Evolutionary conservation across 148 eudicot genomes (phyloP).

Genomic region (Hydrangea macrophylla): DNA sequence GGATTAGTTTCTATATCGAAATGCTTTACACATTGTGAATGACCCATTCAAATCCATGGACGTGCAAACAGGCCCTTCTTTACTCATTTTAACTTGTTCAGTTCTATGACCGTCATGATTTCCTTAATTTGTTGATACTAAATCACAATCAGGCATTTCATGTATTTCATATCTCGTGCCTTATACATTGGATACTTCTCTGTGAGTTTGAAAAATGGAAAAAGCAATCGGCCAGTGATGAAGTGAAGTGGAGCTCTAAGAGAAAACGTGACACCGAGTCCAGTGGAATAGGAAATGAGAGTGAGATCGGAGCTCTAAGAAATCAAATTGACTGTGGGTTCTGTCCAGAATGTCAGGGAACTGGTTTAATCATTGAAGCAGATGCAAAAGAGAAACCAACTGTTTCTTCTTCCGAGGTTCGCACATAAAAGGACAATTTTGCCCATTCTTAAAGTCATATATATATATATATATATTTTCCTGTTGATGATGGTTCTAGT

Average conservation of each 20-base stretch:
- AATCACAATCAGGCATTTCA: slow-evolving; percentile 70
- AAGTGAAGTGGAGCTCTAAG: slow-evolving; percentile 46
- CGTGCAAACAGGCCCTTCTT: too few relatives aligned
- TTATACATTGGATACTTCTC: slow-evolving; percentile 84
- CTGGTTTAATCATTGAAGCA: slow-evolving; percentile 54
- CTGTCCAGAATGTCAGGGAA: slow-evolving; percentile 90
- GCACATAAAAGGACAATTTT: slow-evolving; percentile 11
- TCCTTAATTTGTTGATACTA: too few relatives aligned
- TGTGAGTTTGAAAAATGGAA: slow-evolving; percentile 64
- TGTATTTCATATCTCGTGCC: slow-evolving; percentile 83
- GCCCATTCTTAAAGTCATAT: neutral
- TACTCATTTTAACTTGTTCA: too few relatives aligned
- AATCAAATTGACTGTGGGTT: slow-evolving; percentile 49
- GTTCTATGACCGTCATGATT: too few relatives aligned
- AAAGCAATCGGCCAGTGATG: slow-evolving; percentile 37
- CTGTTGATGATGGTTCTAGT: neutral
- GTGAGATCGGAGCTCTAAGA: too few relatives aligned
- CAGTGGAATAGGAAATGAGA: slow-evolving; percentile 41
- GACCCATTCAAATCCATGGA: too few relatives aligned
- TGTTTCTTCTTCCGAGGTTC: slow-evolving; percentile 69
- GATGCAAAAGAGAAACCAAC: slow-evolving; percentile 73
- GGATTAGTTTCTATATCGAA: too few relatives aligned
- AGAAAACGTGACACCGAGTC: slow-evolving; percentile 40
- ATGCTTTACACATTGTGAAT: too few relatives aligned
- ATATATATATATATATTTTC: neutral